A percentile compares a stretch with the other conserved stretches of the same genome.
phyloP scores from a whole-genome alignment of 345 rosid genomes.

The Durio zibethinus region DNA sequence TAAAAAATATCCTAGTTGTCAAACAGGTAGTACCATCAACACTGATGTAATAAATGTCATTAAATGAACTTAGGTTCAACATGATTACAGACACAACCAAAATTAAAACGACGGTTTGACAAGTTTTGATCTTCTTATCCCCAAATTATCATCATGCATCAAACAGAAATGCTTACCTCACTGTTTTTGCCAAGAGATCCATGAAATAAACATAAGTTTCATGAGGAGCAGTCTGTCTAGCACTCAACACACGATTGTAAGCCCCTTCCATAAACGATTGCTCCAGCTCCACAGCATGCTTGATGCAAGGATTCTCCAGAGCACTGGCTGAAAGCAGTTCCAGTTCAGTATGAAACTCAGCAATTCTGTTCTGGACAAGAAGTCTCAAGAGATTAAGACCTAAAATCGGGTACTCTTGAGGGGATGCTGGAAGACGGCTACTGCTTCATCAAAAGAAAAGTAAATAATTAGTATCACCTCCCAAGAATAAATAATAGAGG shows the following conservation, averaged over 20 bases:
- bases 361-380: slow-evolving; percentile 90
- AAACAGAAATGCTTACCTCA: slow-evolving; percentile 49
- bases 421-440: slow-evolving; percentile 57
- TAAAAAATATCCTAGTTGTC: background rate
- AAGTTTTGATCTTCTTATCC: background rate
- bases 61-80: background rate
- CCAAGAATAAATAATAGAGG: background rate
- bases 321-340: slow-evolving; percentile 78
- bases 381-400: slow-evolving; percentile 96
- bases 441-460: slow-evolving; percentile 39
- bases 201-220: slow-evolving; percentile 71
- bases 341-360: slow-evolving; percentile 94
- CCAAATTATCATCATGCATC: background rate
- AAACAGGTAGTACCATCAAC: background rate
- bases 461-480: background rate
- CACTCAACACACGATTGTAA: slow-evolving; percentile 83
- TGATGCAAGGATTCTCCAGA: slow-evolving; percentile 81
- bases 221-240: slow-evolving; percentile 28
- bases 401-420: slow-evolving; percentile 72
- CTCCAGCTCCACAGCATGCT: slow-evolving; percentile 98
- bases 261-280: slow-evolving; percentile 99
- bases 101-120: too few species aligned
- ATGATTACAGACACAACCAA: background rate
- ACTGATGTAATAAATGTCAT: background rate
- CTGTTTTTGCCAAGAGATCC: slow-evolving; percentile 98